Percentiles rank a stretch among this genome's conserved stretches.
Evolutionary conservation across 495 filamentous ascomycete species (phyloP).

Genomic region (Xylaria grammica): DNA sequence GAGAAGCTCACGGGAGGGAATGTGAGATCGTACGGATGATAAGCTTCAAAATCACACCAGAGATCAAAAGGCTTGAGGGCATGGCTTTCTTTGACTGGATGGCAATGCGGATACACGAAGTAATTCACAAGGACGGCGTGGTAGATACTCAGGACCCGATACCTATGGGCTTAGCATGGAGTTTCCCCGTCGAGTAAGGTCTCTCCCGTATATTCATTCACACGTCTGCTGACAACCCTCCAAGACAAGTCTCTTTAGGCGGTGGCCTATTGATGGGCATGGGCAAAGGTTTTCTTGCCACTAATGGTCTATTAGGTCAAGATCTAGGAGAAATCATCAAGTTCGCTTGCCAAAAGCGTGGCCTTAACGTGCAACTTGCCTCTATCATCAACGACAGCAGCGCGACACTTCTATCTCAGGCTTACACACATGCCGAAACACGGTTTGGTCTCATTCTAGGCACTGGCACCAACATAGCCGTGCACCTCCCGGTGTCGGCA

Average conservation of each 20-base stretch:
- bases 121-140: conserved; percentile 44
- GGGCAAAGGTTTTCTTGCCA: conserved; percentile 79
- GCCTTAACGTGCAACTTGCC: conserved; percentile 65
- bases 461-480: conserved; percentile 61
- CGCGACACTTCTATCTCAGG: conserved; percentile 78
- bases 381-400: conserved; percentile 87
- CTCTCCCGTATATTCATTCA: background rate
- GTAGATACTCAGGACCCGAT: conserved; percentile 40
- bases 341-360: conserved; percentile 48
- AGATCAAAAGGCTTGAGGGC: conserved; percentile 52
- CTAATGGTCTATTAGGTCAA: conserved; percentile 54
- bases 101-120: conserved; percentile 71
- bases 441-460: conserved; percentile 62
- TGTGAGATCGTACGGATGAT: conserved; percentile 51
- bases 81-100: conserved; percentile 79
- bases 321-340: conserved; percentile 60
- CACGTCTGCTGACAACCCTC: conserved; percentile 27
- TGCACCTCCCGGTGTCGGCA: conserved; percentile 57
- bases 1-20: conserved; percentile 41
- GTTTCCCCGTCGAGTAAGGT: conserved; percentile 83
- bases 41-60: conserved; percentile 56
- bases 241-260: conserved; percentile 76
- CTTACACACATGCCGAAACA: conserved; percentile 71
- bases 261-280: conserved; percentile 79
- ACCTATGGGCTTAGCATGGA: conserved; percentile 79